Evolutionary conservation across 2,329 filamentous ascomycete species (phyloP).

Genomic region (Neonectria neomacrospora): DNA sequence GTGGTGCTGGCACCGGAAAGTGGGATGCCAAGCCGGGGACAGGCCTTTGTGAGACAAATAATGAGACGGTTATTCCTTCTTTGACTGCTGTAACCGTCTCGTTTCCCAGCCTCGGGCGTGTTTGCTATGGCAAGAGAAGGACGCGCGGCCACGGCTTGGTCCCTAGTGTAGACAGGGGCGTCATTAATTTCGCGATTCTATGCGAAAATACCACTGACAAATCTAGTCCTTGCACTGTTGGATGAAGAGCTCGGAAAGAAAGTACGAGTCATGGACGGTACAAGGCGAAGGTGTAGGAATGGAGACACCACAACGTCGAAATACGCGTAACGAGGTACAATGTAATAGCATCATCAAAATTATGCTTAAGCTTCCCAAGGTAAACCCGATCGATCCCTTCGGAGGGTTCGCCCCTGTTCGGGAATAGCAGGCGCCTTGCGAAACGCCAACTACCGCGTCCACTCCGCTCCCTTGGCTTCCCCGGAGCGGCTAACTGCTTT

Average conservation of each 20-base stretch:
- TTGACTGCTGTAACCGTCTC: background rate
- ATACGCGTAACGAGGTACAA: background rate
- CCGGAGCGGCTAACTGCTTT: background rate
- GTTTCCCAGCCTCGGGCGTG: background rate
- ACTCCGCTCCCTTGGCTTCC: background rate
- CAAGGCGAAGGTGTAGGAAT: background rate
- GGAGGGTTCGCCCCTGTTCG: background rate
- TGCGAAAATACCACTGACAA: background rate
- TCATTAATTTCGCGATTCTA: background rate
- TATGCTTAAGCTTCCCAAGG: background rate
- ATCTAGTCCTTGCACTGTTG: background rate
- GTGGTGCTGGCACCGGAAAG: background rate
- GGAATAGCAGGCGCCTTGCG: background rate
- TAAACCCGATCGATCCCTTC: background rate
- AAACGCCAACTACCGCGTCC: background rate
- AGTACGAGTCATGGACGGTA: background rate
- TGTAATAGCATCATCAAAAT: background rate
- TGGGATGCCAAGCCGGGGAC: conserved; percentile 8
- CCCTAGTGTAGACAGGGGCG: background rate
- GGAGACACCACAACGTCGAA: background rate
- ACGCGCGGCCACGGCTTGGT: background rate
- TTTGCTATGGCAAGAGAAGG: background rate
- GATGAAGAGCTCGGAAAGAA: background rate
- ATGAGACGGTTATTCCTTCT: background rate
- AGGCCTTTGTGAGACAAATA: background rate